Conservation (phyloP, 139 green algal species). For the Picochlorum sp. region DNA sequence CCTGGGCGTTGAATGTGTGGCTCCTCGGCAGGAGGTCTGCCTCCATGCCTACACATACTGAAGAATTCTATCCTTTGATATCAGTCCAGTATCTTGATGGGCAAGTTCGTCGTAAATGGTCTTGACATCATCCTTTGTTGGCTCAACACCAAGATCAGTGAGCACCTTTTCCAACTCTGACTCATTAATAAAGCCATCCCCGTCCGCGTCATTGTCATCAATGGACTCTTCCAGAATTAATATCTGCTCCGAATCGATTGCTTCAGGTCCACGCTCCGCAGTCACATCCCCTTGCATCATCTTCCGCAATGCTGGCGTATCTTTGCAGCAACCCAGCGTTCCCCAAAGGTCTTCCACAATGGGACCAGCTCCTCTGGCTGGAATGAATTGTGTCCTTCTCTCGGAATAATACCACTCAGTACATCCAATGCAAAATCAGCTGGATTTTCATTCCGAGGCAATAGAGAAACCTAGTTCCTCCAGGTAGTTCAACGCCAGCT, state of each 20-base stretch:
- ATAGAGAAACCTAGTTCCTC: slow-evolving; percentile 38
- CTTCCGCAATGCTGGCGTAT: neutral
- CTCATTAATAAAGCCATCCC: slow-evolving; percentile 6
- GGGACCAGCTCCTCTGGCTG: slow-evolving; percentile 31
- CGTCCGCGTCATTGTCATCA: slow-evolving; percentile 24
- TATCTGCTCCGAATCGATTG: slow-evolving; percentile 37
- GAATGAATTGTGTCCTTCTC: slow-evolving; percentile 20
- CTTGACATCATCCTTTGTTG: slow-evolving; percentile 22
- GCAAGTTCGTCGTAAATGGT: slow-evolving; percentile 36
- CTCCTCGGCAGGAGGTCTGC: slow-evolving; percentile 9
- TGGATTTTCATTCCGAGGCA: slow-evolving; percentile 56
- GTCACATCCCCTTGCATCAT: neutral
- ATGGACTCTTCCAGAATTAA: slow-evolving; percentile 31
- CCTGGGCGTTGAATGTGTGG: neutral
- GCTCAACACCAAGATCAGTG: slow-evolving; percentile 33
- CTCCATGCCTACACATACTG: slow-evolving; percentile 35
- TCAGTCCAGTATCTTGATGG: slow-evolving; percentile 18
- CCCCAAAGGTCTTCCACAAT: slow-evolving; percentile 28
- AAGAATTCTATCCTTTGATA: slow-evolving; percentile 31
- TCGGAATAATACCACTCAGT: slow-evolving; percentile 35
- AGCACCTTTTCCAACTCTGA: slow-evolving; percentile 24
- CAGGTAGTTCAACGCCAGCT: slow-evolving; percentile 44
- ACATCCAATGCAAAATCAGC: slow-evolving; percentile 59
- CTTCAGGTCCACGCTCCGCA: neutral
- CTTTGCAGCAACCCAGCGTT: slow-evolving; percentile 18